Conservation (phyloP, 768 basidiomycete genomes). For the Psilocybe cyanescens region DNA sequence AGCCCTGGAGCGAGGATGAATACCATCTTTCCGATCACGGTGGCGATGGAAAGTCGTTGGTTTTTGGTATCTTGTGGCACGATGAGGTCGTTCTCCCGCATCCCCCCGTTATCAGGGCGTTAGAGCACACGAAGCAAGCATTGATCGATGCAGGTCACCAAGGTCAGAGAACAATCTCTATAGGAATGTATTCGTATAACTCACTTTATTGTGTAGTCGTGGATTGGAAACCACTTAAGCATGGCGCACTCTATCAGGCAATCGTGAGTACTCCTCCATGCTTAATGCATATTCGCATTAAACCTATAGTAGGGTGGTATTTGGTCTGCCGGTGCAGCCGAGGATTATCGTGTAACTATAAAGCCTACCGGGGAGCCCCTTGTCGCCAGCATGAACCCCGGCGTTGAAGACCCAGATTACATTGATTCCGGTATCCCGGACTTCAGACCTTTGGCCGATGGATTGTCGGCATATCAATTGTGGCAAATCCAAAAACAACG, state of each 20-base stretch:
- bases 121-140: constrained; percentile 59
- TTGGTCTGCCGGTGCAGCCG: constrained; percentile 47
- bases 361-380: constrained; percentile 56
- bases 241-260: constrained; percentile 44
- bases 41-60: constrained; percentile 38
- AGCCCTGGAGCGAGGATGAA: constrained; percentile 62
- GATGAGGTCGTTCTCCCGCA: constrained; percentile 63
- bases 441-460: constrained; percentile 30
- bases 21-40: constrained; percentile 66
- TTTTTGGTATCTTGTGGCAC: constrained; percentile 70
- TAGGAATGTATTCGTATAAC: background rate
- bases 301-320: constrained; percentile 36
- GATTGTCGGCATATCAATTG: constrained; percentile 57
- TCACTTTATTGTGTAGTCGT: constrained; percentile 48
- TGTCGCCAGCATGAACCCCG: constrained; percentile 48
- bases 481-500: constrained; percentile 69
- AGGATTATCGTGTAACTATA: constrained; percentile 47
- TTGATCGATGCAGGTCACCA: constrained; percentile 65
- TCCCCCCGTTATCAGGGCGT: constrained; percentile 65
- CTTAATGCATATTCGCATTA: background rate
- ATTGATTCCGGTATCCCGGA: constrained; percentile 5
- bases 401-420: constrained; percentile 22
- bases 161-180: constrained; percentile 39
- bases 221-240: constrained; percentile 66
- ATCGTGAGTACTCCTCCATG: constrained; percentile 36